These are phyloP conservation scores for Aureoboletus auriporus DNA, from an alignment of 768 basidiomycete species.

Conservation along the genomic window DNA sequence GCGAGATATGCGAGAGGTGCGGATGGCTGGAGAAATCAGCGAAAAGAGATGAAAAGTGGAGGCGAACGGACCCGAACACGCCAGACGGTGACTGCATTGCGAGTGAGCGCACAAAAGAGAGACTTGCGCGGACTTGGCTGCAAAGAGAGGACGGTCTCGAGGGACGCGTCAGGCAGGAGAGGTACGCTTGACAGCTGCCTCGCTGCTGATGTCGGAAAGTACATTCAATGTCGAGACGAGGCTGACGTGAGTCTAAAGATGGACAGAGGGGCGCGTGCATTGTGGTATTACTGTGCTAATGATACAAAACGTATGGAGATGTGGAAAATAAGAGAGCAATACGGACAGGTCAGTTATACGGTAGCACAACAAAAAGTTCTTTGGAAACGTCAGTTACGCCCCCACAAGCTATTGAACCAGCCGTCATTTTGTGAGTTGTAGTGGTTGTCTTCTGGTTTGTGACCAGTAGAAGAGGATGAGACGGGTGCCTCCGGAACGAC, in stretches of 20 bases:
- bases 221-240: constrained; percentile 46
- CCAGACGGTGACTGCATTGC: constrained; percentile 72
- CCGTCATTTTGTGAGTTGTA: constrained; percentile 11
- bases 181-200: constrained; percentile 68
- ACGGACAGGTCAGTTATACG: constrained; percentile 15
- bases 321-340: constrained; percentile 9
- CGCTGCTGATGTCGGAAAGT: constrained; percentile 81
- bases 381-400: constrained; percentile 12
- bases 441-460: constrained; percentile 16
- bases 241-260: background rate
- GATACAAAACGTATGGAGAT: constrained; percentile 28
- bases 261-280: background rate
- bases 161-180: constrained; percentile 57
- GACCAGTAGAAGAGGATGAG: constrained; percentile 10
- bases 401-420: constrained; percentile 28
- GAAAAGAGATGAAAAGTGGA: background rate
- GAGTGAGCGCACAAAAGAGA: constrained; percentile 76
- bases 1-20: constrained; percentile 68
- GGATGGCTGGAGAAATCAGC: constrained; percentile 49
- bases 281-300: constrained; percentile 29
- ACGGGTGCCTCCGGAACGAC: constrained; percentile 18
- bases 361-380: constrained; percentile 8
- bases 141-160: constrained; percentile 56
- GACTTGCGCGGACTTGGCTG: constrained; percentile 67
- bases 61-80: constrained; percentile 62